Conservation (phyloP, 495 filamentous ascomycete genomes). For the Neurospora intermedia region DNA sequence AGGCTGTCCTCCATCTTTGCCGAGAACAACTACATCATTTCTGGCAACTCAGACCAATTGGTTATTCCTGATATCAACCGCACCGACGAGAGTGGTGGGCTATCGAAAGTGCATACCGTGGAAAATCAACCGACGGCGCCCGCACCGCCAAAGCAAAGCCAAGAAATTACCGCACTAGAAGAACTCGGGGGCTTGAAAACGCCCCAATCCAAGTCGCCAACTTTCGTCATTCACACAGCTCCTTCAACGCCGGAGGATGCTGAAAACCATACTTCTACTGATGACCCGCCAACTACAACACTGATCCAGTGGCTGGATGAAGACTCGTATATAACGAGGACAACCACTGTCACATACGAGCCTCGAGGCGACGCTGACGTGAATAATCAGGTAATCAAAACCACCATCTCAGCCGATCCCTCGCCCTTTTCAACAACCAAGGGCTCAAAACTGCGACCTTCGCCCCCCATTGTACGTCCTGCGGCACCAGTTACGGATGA, state of each 20-base stretch:
- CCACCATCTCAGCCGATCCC: constrained; percentile 26
- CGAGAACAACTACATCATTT: background rate
- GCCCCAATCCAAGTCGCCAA: background rate
- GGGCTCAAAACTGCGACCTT: constrained; percentile 5
- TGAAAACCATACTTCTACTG: background rate
- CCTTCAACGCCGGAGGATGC: background rate
- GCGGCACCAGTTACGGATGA: background rate
- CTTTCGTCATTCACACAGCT: background rate
- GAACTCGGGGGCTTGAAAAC: background rate
- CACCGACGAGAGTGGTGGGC: background rate
- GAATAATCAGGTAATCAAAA: constrained; percentile 22
- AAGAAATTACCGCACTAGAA: background rate
- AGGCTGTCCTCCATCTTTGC: background rate
- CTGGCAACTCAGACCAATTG: background rate
- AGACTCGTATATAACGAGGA: constrained; percentile 28
- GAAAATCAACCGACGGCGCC: background rate
- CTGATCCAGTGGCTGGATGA: constrained; percentile 25
- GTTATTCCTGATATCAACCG: background rate
- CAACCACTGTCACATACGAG: constrained; percentile 24
- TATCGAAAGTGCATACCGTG: background rate
- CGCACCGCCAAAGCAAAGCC: background rate
- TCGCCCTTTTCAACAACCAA: constrained; percentile 10
- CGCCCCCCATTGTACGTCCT: constrained; percentile 14
- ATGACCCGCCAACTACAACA: background rate
- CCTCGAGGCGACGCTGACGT: constrained; percentile 18